Base-by-base conservation (phyloP, 2,329 filamentous ascomycete species). In the Penicillium hesseltinei region DNA sequence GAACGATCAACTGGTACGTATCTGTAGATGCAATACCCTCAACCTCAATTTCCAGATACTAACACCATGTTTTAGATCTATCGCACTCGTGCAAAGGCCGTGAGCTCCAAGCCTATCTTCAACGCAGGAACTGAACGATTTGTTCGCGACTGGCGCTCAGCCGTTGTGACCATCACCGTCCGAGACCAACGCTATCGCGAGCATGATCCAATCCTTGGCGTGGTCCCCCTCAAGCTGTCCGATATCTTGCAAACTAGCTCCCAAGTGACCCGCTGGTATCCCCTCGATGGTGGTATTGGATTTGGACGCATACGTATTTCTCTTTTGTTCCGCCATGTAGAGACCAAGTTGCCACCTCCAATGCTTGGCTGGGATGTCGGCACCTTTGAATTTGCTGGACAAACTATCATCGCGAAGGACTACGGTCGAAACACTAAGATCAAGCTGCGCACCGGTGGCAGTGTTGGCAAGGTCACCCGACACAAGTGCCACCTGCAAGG, bases 81-180 rank as follows among this genome's bases (percentile, higher is more conserved):
- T 80, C 92, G 93, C 69, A 97, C 93, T n/a, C 86, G 94, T 69
- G 86, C 91, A 36, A 97, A 99, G 80, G 92, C 92, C 4, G 89
- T 96, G 8, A 95, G 90, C 36, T 95, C 91, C 51, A 92, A 95
- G 72, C 94, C 94, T 1, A 97, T 97, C 62, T 97, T 96, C 82
- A 97, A 97, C 66, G 92, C 94, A 3, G 93, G 93, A 58, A 97
- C 92, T 0, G 94, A 99, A 71, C 85, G 89, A 13, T 97, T 97
- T 67, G 80, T 97, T 31, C 88, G 93, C 23, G 93, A 99, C 70
- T 99, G 94, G 94, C 84, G 91, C 62, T 94, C 90, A 19, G 83
- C 85, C 45, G 89, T 97, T 56, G 83, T 96, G 53, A 97, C 92
- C 0, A 82, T 97, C 49, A 90, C 91, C 0, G 92, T 97, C 17